Conservation (phyloP, 2,329 filamentous ascomycete species). For the Claviceps humidiphila region DNA sequence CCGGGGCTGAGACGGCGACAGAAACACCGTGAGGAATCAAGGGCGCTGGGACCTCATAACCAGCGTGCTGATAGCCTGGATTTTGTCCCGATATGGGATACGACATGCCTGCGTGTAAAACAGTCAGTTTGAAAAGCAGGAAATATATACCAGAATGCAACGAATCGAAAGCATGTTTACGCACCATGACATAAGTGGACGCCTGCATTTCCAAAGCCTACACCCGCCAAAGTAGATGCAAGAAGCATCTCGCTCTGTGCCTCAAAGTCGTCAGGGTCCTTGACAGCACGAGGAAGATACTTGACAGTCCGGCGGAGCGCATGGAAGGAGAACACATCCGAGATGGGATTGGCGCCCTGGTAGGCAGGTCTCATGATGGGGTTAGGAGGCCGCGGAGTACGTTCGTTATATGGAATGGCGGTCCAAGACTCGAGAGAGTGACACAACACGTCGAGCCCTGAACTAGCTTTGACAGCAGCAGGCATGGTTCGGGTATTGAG, state of each 20-base stretch:
- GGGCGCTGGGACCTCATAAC: slow-evolving; percentile 63
- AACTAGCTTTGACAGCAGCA: slow-evolving; percentile 78
- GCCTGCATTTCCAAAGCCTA: slow-evolving; percentile 94
- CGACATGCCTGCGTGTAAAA: slow-evolving; percentile 60
- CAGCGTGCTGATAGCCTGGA: slow-evolving; percentile 70
- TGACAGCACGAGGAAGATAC: slow-evolving; percentile 79
- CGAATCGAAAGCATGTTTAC: slow-evolving; percentile 11
- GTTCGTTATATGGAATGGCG: slow-evolving; percentile 84
- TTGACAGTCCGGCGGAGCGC: slow-evolving; percentile 75
- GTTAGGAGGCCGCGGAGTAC: slow-evolving; percentile 71
- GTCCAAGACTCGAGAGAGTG: slow-evolving; percentile 96
- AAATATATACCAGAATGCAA: not conserved
- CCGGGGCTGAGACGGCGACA: slow-evolving; percentile 83
- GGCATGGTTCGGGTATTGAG: slow-evolving; percentile 96
- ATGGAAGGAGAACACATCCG: slow-evolving; percentile 87
- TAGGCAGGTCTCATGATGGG: slow-evolving; percentile 87
- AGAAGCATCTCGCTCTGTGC: slow-evolving; percentile 94
- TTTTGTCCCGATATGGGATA: slow-evolving; percentile 97
- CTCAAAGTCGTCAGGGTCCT: slow-evolving; percentile 79
- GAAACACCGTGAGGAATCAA: slow-evolving; percentile 95
- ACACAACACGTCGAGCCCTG: slow-evolving; percentile 88
- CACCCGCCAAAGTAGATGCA: slow-evolving; percentile 83
- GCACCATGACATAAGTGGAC: slow-evolving; percentile 62
- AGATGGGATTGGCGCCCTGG: slow-evolving; percentile 94
- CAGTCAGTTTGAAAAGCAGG: not conserved